These are phyloP conservation scores for Glycine latifolia DNA, from an alignment of 306 rosid species.

Conservation along the genomic window DNA sequence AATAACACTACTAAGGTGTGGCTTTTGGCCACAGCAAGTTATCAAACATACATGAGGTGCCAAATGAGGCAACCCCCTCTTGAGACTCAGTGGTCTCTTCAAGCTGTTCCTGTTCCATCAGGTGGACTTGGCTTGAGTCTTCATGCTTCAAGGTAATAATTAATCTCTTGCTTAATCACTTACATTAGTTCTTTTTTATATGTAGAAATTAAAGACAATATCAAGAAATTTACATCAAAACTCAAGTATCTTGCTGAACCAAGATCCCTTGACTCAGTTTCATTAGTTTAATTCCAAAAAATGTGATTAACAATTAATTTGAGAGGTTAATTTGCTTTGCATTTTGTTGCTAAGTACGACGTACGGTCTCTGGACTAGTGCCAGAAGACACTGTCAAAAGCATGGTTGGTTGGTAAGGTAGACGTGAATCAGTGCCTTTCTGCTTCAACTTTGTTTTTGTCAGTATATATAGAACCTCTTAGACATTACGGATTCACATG, in stretches of 20 bases:
- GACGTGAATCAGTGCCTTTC: conserved; percentile 60
- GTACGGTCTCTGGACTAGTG: conserved; percentile 50
- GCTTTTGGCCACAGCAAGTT: conserved; percentile 80
- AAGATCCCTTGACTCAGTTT: background rate
- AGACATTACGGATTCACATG: conserved; percentile 51
- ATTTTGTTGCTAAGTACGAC: conserved; percentile 40
- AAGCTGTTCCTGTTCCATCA: conserved; percentile 88
- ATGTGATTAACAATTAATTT: background rate
- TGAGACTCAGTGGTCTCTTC: conserved; percentile 89
- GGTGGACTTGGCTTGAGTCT: conserved; percentile 86
- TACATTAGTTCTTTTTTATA: background rate
- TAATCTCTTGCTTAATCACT: conserved; percentile 27
- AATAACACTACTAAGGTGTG: conserved; percentile 58
- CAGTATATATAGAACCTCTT: conserved; percentile 46
- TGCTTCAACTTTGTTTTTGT: conserved; percentile 61
- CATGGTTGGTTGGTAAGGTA: conserved; percentile 55
- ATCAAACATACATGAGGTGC: conserved; percentile 84
- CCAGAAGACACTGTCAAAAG: conserved; percentile 57
- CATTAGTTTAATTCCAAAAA: background rate
- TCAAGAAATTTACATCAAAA: no score
- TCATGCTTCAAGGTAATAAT: conserved; percentile 75
- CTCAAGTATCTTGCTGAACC: no score
- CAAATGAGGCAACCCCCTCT: conserved; percentile 88
- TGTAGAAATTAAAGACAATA: no score
- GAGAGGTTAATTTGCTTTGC: conserved; percentile 47